Conservation (phyloP, 768 basidiomycete species). For the Polyporus arcularius region DNA sequence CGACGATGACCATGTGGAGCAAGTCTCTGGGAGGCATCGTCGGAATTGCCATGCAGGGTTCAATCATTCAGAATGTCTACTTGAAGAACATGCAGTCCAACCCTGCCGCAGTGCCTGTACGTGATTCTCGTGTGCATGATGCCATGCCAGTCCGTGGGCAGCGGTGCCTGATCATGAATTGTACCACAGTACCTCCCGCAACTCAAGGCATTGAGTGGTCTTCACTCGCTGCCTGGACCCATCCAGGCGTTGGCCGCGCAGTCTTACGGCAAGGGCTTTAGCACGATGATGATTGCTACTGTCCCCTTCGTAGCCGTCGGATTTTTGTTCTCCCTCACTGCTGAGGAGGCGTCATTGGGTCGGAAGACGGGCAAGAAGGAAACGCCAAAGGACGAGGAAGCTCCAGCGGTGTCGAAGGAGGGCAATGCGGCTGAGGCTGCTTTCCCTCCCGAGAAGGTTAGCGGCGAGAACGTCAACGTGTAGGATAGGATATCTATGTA, state of each 20-base stretch:
- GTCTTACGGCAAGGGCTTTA: conserved; percentile 6
- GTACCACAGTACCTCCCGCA: neutral
- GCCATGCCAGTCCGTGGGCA: no score
- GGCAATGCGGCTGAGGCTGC: neutral
- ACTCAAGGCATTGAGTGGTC: neutral
- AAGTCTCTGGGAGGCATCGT: conserved; percentile 8
- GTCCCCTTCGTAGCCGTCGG: conserved; percentile 1
- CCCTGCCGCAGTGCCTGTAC: conserved; percentile 1
- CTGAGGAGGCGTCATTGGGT: neutral
- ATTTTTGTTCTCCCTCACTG: conserved; percentile 2
- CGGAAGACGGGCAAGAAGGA: neutral
- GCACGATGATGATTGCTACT: conserved; percentile 9
- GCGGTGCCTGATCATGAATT: neutral
- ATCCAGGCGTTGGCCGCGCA: neutral
- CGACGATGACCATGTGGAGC: conserved; percentile 16
- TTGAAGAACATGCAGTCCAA: neutral
- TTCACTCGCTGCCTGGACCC: neutral
- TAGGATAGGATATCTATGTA: no score
- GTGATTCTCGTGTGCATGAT: neutral
- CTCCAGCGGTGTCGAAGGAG: neutral
- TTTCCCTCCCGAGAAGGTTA: neutral
- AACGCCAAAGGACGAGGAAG: neutral
- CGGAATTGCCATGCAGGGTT: conserved; percentile 8
- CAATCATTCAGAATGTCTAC: conserved; percentile 7
- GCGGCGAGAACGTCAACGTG: no score